Percentiles rank a stretch among this genome's conserved stretches.
Evolutionary conservation across 2,329 filamentous ascomycete genomes (phyloP).

Genomic region (Colletotrichum endophyticum): DNA sequence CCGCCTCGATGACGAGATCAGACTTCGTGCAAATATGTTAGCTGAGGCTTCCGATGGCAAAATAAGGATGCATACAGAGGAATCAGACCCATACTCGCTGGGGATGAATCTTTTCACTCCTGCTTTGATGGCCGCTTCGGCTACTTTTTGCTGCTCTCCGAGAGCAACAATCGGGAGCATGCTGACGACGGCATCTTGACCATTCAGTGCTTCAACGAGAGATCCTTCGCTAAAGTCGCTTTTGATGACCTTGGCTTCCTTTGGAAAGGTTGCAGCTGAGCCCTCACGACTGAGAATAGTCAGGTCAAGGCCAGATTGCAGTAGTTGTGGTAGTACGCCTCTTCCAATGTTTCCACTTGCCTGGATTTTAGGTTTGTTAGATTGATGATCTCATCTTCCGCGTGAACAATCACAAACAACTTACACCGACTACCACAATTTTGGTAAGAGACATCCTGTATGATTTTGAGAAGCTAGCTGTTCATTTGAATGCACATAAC

Average conservation of each 20-base stretch:
- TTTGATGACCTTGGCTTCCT: not conserved
- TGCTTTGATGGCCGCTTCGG: constrained; percentile 56
- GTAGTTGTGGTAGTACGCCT: not conserved
- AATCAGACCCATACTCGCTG: constrained; percentile 48
- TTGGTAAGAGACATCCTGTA: not conserved
- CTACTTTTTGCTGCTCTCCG: constrained; percentile 38
- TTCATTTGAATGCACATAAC: not conserved
- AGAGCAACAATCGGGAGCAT: constrained; percentile 36
- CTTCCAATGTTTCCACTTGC: constrained; percentile 1
- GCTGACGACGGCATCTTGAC: constrained; percentile 35
- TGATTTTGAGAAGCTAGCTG: not conserved
- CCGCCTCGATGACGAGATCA: not conserved
- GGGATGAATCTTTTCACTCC: constrained; percentile 60
- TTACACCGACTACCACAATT: not conserved
- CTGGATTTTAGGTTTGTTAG: not conserved
- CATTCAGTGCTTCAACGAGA: not conserved
- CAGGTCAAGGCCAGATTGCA: not conserved
- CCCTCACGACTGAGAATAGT: not conserved
- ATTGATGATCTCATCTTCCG: not conserved
- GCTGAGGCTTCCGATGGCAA: not conserved
- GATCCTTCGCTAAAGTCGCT: not conserved
- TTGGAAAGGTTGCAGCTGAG: not conserved
- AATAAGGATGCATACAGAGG: constrained; percentile 37
- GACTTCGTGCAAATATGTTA: not conserved
- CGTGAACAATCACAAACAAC: not conserved